These are phyloP conservation scores for Apiospora rasikravindrae DNA, from an alignment of 2,329 filamentous ascomycete species.

Conservation along the genomic window DNA sequence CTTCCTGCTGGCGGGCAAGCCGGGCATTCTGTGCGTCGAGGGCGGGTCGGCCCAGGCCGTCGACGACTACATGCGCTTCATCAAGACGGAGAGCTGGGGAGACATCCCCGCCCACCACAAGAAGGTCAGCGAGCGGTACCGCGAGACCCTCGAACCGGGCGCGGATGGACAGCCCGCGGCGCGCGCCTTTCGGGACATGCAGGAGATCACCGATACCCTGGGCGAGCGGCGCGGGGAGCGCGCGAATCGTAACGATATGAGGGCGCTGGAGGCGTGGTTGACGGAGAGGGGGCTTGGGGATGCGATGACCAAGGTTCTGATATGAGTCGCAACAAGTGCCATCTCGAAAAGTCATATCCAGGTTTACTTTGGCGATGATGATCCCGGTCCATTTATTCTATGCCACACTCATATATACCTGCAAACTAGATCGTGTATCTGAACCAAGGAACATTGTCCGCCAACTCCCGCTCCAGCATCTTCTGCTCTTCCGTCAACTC, in stretches of 20 bases:
- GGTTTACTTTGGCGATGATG: neutral
- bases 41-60: slow-evolving; percentile 52
- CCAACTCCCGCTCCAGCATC: slow-evolving; percentile 36
- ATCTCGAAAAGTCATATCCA: neutral
- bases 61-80: slow-evolving; percentile 66
- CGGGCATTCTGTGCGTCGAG: slow-evolving; percentile 59
- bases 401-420: neutral
- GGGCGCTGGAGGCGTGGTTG: slow-evolving; percentile 56
- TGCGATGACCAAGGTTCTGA: slow-evolving; percentile 49
- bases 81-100: slow-evolving; percentile 67
- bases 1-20: slow-evolving; percentile 65
- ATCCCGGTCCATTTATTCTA: neutral
- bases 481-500: slow-evolving; percentile 38
- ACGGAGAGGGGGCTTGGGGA: slow-evolving; percentile 49
- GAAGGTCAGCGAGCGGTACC: slow-evolving; percentile 62
- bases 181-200: slow-evolving; percentile 59
- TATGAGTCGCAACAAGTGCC: slow-evolving; percentile 30
- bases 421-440: slow-evolving; percentile 34
- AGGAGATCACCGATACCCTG: slow-evolving; percentile 58
- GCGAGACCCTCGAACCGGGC: slow-evolving; percentile 41
- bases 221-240: slow-evolving; percentile 54
- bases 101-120: slow-evolving; percentile 67
- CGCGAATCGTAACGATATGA: slow-evolving; percentile 59
- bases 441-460: slow-evolving; percentile 40
- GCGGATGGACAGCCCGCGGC: slow-evolving; percentile 10